Percentiles rank a stretch among this genome's conserved stretches.
phyloP scores from a whole-genome alignment of 140 eudicot species.

The Bidens hawaiensis region DNA sequence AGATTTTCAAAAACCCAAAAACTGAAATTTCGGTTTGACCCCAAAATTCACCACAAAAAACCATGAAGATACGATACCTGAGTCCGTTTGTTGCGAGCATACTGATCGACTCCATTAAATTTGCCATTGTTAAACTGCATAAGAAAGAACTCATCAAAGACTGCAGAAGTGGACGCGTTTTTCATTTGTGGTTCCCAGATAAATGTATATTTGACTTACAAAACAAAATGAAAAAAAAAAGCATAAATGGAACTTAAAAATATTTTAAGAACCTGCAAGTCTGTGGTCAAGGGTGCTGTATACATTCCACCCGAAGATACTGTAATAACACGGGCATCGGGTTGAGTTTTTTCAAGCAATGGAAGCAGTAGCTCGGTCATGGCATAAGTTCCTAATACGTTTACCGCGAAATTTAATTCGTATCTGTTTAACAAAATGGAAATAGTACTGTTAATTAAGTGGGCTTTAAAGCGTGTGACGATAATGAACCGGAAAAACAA shows the following conservation, averaged over 20 bases:
- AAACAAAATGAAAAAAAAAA: background rate
- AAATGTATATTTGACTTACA: background rate
- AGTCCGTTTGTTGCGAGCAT: slow-evolving; percentile 80
- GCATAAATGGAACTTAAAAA: background rate
- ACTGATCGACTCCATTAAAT: slow-evolving; percentile 66
- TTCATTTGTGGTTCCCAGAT: slow-evolving; percentile 1
- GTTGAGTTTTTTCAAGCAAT: slow-evolving; percentile 73
- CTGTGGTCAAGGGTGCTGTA: slow-evolving; percentile 64
- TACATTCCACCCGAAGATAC: slow-evolving; percentile 95
- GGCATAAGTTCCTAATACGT: slow-evolving; percentile 78
- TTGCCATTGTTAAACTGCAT: slow-evolving; percentile 53
- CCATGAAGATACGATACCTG: slow-evolving; percentile 50
- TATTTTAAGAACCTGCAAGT: slow-evolving; percentile 55
- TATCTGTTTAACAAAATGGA: slow-evolving; percentile 31
- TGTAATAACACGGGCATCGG: slow-evolving; percentile 89
- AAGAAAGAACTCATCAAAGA: slow-evolving; percentile 1
- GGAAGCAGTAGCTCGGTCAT: slow-evolving; percentile 77
- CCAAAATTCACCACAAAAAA: too few species aligned
- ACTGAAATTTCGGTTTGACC: too few species aligned
- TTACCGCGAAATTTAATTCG: slow-evolving; percentile 90
- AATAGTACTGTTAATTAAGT: background rate
- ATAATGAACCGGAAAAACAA: background rate
- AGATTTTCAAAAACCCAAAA: too few species aligned
- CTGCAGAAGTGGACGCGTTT: background rate
- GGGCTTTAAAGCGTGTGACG: background rate